Conservation (phyloP, 139 green algal genomes). For the Astrephomene gubernaculifera region DNA sequence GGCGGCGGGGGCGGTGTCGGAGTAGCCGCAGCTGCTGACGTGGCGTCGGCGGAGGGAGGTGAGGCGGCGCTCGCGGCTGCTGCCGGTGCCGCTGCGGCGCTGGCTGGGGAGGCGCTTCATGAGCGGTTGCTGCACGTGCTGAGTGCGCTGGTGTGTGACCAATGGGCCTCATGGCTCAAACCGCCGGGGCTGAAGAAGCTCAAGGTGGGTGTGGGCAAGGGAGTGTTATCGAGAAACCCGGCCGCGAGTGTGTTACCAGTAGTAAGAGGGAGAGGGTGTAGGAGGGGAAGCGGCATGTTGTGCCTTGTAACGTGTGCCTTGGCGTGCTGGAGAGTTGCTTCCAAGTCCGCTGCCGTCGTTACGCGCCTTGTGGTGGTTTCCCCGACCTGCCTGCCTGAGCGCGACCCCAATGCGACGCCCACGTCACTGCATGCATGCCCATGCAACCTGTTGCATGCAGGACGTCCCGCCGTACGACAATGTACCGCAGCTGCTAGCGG, state of each 20-base stretch:
- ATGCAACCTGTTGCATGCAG: too few relatives aligned
- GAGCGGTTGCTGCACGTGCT: slow-evolving; percentile 63
- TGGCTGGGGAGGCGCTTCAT: slow-evolving; percentile 56
- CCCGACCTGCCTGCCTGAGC: too few relatives aligned
- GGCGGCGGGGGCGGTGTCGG: background rate
- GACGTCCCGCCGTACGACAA: slow-evolving; percentile 42
- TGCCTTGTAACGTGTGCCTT: too few relatives aligned
- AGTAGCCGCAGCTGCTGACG: background rate
- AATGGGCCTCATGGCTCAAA: slow-evolving; percentile 69
- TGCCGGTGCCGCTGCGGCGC: slow-evolving; percentile 28
- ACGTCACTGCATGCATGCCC: too few relatives aligned
- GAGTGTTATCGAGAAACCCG: too few relatives aligned
- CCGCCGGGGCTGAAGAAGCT: slow-evolving; percentile 39
- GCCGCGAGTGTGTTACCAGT: too few relatives aligned
- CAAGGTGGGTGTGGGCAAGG: slow-evolving; percentile 22
- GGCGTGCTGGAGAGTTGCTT: too few relatives aligned
- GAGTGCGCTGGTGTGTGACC: slow-evolving; percentile 56
- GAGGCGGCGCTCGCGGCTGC: background rate
- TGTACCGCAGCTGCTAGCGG: slow-evolving; percentile 2
- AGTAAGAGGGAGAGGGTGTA: too few relatives aligned
- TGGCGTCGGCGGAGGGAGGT: background rate
- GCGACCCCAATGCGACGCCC: too few relatives aligned
- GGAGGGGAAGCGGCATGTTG: too few relatives aligned
- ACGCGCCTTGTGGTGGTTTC: too few relatives aligned
- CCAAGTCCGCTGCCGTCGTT: too few relatives aligned